phyloP scores from a whole-genome alignment of 805 yeast genomes.

The Citeromyces matritensis region DNA sequence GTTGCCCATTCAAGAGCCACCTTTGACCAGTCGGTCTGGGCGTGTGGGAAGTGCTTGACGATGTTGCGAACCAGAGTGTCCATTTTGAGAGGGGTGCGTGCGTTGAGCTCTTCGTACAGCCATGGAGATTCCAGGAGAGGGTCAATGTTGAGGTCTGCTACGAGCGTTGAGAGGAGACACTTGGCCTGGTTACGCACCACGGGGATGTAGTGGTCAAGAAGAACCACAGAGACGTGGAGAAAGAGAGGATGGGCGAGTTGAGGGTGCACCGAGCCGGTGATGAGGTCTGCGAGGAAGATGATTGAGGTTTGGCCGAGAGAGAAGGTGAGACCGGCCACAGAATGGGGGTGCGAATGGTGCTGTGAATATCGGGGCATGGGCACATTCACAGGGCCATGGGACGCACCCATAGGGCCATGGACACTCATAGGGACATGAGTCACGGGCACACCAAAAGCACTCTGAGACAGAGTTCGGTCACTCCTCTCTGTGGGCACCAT shows the following conservation, averaged over 20 bases:
- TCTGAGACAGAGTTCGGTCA: too few species aligned
- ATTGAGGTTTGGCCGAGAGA: slow-evolving; percentile 81
- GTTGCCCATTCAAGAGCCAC: slow-evolving; percentile 90
- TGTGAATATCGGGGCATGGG: too few species aligned
- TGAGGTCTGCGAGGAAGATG: slow-evolving; percentile 70
- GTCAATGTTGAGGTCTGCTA: slow-evolving; percentile 46
- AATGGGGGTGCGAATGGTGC: background rate
- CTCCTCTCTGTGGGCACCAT: slow-evolving; percentile 53
- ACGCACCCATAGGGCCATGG: too few species aligned
- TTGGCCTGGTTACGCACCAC: slow-evolving; percentile 78
- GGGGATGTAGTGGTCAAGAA: slow-evolving; percentile 77
- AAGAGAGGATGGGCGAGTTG: slow-evolving; percentile 51
- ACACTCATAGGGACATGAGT: too few species aligned
- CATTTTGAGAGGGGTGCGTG: slow-evolving; percentile 79
- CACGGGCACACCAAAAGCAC: too few species aligned
- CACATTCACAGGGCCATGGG: too few species aligned
- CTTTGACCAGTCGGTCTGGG: slow-evolving; percentile 77
- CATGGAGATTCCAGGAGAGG: slow-evolving; percentile 48
- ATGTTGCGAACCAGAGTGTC: slow-evolving; percentile 54
- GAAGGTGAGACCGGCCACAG: slow-evolving; percentile 52
- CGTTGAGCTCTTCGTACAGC: slow-evolving; percentile 84
- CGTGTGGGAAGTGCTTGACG: slow-evolving; percentile 39
- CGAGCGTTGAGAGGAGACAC: slow-evolving; percentile 54
- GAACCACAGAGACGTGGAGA: slow-evolving; percentile 64
- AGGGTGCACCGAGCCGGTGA: slow-evolving; percentile 43